Percentiles rank a stretch among this genome's conserved stretches.
Evolutionary conservation across 208 protist genomes (phyloP).

Genomic region (Acanthamoeba triangularis): DNA sequence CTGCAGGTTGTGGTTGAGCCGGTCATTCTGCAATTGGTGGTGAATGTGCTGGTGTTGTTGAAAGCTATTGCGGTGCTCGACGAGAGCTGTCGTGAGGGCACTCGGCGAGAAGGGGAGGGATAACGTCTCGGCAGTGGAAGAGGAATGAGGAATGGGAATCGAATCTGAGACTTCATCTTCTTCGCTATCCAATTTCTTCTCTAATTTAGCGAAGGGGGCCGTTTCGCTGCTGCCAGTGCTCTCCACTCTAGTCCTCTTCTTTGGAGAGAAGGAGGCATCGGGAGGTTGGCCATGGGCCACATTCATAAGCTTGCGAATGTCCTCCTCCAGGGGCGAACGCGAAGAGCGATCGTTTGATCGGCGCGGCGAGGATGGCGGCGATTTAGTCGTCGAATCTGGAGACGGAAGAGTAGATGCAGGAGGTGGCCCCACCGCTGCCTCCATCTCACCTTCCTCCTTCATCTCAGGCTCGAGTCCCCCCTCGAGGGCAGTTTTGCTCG

Average conservation of each 20-base stretch:
- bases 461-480: neutral
- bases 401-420: neutral
- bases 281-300: neutral
- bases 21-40: neutral
- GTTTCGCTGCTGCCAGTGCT: neutral
- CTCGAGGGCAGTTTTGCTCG: neutral
- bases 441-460: neutral
- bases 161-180: neutral
- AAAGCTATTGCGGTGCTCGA: slow-evolving; percentile 25
- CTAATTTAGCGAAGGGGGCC: neutral
- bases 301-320: slow-evolving; percentile 12
- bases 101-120: neutral
- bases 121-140: neutral
- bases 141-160: neutral
- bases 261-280: slow-evolving; percentile 5
- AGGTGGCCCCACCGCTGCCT: neutral
- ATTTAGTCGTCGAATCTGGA: neutral
- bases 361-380: neutral
- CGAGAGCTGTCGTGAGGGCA: slow-evolving; percentile 11
- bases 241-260: neutral
- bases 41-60: slow-evolving; percentile 10
- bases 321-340: neutral
- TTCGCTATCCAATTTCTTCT: neutral
- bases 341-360: neutral
- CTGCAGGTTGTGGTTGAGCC: neutral